Evolutionary conservation across 495 filamentous ascomycete species (phyloP), one percentile per base, ranked within the genome.

Genomic region (Lichenothelia convexa): DNA sequence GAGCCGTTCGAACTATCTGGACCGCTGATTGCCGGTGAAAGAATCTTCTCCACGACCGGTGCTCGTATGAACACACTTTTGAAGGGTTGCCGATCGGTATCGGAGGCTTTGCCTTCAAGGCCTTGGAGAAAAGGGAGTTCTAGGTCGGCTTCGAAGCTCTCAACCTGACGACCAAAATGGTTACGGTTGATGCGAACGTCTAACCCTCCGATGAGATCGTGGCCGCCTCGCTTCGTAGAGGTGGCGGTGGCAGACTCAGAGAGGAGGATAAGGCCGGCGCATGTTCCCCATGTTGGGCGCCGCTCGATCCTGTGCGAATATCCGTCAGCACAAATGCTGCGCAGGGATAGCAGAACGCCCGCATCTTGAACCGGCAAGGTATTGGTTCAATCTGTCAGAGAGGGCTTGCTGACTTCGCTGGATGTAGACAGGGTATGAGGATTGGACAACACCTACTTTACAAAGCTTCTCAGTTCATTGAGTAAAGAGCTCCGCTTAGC

Each of bases 221-320:
- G 89, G 0, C 89, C 89, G 30, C 84, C 85, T 40, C 77, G 72
- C 52, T 93, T 95, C 24, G 24, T 29, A n/a, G n/a, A n/a, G 2
- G 80, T 86, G 18, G 74, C 67, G 51, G 85, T 87, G 17, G 89
- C 91, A 30, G 77, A 71, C 51, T 93, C 84, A 9, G 83, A 75
- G 31, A 97, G 77, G 24, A 95, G 59, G 43, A 97, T 94, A 38
- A 97, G 65, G 4, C 89, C 89, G 17, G 89, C 89, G 53, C 89
- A 97, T 18, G 89, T 95, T 9, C 89, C 89, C 89, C 89, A 97
- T 13, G 77, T 80, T 15, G 91, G 86, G 51, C 80, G 86, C 46
- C 75, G 69, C 33, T 70, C 45, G n/a, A 75, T 61, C 48, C 61
- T 65, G 29, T 2, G 15, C 41, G 12, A 43, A 27, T 39, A 13